Conservation (phyloP, 495 filamentous ascomycete genomes). For the Jackrogersella minutella region DNA sequence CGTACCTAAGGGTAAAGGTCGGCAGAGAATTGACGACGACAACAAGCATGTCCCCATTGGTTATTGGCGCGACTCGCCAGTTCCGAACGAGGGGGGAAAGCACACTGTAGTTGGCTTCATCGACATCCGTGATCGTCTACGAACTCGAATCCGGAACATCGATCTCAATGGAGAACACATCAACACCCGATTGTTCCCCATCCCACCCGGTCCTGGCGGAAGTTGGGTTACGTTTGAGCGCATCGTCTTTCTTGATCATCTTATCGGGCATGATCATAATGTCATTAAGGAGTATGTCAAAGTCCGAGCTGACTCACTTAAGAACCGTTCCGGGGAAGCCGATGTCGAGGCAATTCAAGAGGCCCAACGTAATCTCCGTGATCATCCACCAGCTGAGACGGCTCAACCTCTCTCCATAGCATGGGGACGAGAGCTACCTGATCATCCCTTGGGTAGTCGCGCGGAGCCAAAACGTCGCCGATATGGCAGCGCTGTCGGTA, state of each 20-base stretch:
- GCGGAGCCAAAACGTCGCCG: conserved; percentile 51
- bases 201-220: conserved; percentile 61
- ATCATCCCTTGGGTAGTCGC: conserved; percentile 42
- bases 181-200: conserved; percentile 48
- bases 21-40: conserved; percentile 40
- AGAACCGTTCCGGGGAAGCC: conserved; percentile 36
- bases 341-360: conserved; percentile 48
- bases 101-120: conserved; percentile 64
- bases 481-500: conserved; percentile 22
- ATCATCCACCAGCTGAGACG: conserved; percentile 49
- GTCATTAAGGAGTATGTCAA: conserved; percentile 65
- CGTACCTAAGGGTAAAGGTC: conserved; percentile 33
- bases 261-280: conserved; percentile 55
- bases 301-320: conserved; percentile 49
- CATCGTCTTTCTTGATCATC: conserved; percentile 59
- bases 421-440: conserved; percentile 54
- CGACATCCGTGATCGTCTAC: conserved; percentile 60
- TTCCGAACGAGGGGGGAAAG: conserved; percentile 51
- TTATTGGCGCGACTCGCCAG: conserved; percentile 61
- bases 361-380: conserved; percentile 48
- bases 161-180: conserved; percentile 51
- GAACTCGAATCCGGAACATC: conserved; percentile 57
- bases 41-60: conserved; percentile 58
- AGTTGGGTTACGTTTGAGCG: conserved; percentile 65
- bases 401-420: conserved; percentile 48